Evolutionary conservation across 352 stramenopile genomes (phyloP), one percentile per base, ranked within the genome.

Genomic region (Pythium coloratum): DNA sequence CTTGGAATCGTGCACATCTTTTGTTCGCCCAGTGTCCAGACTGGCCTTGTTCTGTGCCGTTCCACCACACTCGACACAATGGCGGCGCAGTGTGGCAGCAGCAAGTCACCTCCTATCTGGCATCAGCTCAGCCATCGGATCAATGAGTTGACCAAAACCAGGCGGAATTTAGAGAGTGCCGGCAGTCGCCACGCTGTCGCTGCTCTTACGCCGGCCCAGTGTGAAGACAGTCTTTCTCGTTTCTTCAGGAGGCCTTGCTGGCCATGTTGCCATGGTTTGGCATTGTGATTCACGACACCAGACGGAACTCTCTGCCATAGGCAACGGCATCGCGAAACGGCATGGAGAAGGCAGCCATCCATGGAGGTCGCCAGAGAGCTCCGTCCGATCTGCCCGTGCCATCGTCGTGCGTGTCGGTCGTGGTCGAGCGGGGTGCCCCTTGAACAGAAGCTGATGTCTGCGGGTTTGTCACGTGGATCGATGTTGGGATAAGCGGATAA

Each of bases 101-200:
- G 46, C 46, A 24, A 26, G 46, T 53, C 46, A 30, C 38, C 46
- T 53, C 46, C 46, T 53, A n/a, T 53, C 46, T 26, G 46, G 18
- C 46, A 53, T 53, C 46, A 53, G 46, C 46, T 53, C 46, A 53
- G 46, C 46, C 46, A 18, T 18, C 20, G 18, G 20, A 6, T 30
- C 46, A n/a, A 53, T 53, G n/a, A 53, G 46, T 53, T 30, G 46
- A 26, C 46, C 18, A 30, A 53, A 53, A 32, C 46, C 18, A 53
- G 46, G 46, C 46, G 42, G 18, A 49, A 49, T 49, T 49, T 49
- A 49, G 42, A 49, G 42, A 16, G 42, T 32, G 24, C 8, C 20
- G 46, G 46, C 46, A 16, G 20, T 5, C 46, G 46, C 46, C 46
- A 53, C 46, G 46, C 46, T 53, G 38, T 44, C 34, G 34, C 34